A percentile compares a stretch with the other conserved stretches of the same genome.
phyloP scores from a whole-genome alignment of 352 stramenopile genomes.

The Globisporangium yorkense region DNA sequence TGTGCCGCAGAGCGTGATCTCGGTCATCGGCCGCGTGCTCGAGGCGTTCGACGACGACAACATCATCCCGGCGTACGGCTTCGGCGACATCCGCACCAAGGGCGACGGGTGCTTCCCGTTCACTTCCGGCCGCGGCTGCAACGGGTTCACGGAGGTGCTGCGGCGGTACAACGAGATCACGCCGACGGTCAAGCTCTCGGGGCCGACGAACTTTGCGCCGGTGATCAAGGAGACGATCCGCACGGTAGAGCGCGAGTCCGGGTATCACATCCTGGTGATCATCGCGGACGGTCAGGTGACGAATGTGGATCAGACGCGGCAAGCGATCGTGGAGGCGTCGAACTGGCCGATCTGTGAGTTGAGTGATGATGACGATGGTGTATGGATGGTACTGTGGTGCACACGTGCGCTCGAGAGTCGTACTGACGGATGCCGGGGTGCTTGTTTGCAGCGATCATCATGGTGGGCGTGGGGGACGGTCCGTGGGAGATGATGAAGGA shows the following conservation, averaged over 20 bases:
- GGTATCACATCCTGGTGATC: conserved; percentile 79
- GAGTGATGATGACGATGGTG: background rate
- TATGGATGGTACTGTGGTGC: background rate
- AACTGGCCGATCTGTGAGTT: conserved; percentile 56
- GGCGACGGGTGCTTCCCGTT: conserved; percentile 47
- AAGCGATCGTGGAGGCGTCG: conserved; percentile 64
- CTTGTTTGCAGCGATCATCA: conserved; percentile 30
- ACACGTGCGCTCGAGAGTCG: background rate
- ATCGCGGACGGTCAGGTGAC: conserved; percentile 61
- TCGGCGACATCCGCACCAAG: conserved; percentile 51
- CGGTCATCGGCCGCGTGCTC: conserved; percentile 62
- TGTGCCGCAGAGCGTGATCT: conserved; percentile 50
- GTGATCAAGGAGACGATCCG: conserved; percentile 60
- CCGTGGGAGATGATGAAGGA: conserved; percentile 77
- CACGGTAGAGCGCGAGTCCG: conserved; percentile 27
- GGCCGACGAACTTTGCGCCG: conserved; percentile 60
- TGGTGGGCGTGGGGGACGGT: conserved; percentile 71
- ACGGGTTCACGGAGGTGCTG: conserved; percentile 55
- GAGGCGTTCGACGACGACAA: conserved; percentile 79
- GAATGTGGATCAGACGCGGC: conserved; percentile 44
- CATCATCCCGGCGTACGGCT: conserved; percentile 67
- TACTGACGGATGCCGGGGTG: background rate
- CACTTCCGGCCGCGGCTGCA: conserved; percentile 25
- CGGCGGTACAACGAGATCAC: conserved; percentile 54
- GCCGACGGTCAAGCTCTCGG: conserved; percentile 44